Base-by-base conservation (phyloP, 306 rosid species). In the Lotus japonicus region DNA sequence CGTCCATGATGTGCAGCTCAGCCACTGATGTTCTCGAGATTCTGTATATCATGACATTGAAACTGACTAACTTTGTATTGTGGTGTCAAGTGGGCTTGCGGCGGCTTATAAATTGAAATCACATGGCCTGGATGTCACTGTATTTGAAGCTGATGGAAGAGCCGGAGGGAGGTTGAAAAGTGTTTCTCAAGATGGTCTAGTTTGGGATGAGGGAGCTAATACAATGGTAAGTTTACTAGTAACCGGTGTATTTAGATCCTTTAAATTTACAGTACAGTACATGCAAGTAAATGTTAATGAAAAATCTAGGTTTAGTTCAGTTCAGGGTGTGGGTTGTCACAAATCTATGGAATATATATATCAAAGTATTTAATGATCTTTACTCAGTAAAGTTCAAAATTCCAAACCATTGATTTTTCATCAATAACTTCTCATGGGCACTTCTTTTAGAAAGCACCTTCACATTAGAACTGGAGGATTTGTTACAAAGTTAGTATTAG, bases 181-280 rank as follows among this genome's bases (percentile, higher is more conserved):
- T 71, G 82, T 88, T 68, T 86, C 90, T 39, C 84, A 4, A 61
- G 80, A 86, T 78, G 97, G 92, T 58, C 76, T 90, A 19, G 63
- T 90, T 65, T 94, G 99, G 99, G 96, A 90, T 55, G 97, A 86
- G 81, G 97, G 97, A 71, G 98, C 97, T 14, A 94, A 90, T 82
- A 90, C 96, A 71, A 90, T 94, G 99, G 97, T 89, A 84, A 70
- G 19, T 56, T 70, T 58, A 36, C 58, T 69, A 44, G 65, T 49
- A 16, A 38, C 39, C 56, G 44, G 17, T 16, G 54, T 6, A 10
- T 53, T 31, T 51, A 48, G 48, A 19, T 52, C 21, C 59, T 72
- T 35, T 11, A 42, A 58, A 13, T 17, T 68, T 28, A 58, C 39
- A 10, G 21, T 77, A 46, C 6, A 14, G 21, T 77, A 46, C 6